Base-by-base conservation (phyloP, 73 alveolate genomes). In the Halteria grandinella region DNA sequence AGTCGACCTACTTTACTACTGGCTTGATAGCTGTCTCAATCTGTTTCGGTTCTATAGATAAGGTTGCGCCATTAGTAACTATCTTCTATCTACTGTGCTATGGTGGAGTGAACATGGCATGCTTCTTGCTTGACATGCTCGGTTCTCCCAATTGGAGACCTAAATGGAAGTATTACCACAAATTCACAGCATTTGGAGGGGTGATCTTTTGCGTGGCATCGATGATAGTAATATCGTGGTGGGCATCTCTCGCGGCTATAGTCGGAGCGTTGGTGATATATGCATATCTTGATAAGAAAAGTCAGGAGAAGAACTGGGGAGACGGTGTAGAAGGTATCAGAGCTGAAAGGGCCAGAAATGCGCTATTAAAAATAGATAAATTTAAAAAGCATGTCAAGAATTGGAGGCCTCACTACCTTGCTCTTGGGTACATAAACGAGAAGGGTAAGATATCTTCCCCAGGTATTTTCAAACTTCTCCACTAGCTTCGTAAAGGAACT, bases 121-220 rank as follows among this genome's bases (percentile, higher is more conserved):
- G 94, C 54, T 69, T 80, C 40, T 29, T 85, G 24, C 78, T 75
- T 0, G 88, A 80, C 45, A 50, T 70, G 75, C 70, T 77, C 8
- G 88, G 88, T 6, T 76, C 87, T 11, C 94, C 94, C 0, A 85
- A 80, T 31, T 85, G 94, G 94, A 79, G 94, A 39, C 94, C 94
- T 0, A 85, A 76, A 6, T 85, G 94, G 94, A 66, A 39, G 27
- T 85, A 53, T 58, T 85, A 48, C 66, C 83, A 79, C 55, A 63
- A 72, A 48, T 24, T 53, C 0, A 85, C 88, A 17, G 81, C 94
- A 21, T 51, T 85, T 54, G 31, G 32, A 23, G 94, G 94, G 15
- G 77, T 58, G 28, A 43, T 79, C 4, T 50, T 79, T 33, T 78
- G 87, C 57, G 86, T 85, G 0, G 78, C 83, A 15, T 50, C 76